Conservation (phyloP, 1,284 basidiomycete species). For the Apiotrichum domesticum region DNA sequence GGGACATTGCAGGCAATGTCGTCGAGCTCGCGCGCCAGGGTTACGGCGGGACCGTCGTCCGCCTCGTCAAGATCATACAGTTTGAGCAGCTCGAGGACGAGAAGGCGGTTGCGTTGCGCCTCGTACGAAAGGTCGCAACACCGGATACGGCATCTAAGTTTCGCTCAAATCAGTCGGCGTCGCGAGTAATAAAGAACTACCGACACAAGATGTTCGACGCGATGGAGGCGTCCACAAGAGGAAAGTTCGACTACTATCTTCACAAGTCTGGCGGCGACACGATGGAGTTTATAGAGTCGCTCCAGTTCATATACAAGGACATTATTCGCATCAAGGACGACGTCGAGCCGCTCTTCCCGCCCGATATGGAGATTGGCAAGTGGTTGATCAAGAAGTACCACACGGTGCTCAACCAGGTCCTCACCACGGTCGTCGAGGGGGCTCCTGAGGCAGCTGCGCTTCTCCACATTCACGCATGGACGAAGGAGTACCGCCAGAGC, state of each 20-base stretch:
- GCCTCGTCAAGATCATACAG: slow-evolving; percentile 88
- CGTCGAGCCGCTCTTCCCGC: slow-evolving; percentile 85
- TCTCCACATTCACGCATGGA: slow-evolving; percentile 81
- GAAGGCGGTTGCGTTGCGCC: slow-evolving; percentile 85
- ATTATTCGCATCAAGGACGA: slow-evolving; percentile 82
- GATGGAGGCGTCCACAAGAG: slow-evolving; percentile 70
- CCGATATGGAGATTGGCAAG: slow-evolving; percentile 78
- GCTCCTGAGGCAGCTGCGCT: slow-evolving; percentile 82
- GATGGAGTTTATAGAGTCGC: slow-evolving; percentile 65
- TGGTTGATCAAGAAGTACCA: slow-evolving; percentile 88
- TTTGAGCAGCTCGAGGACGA: slow-evolving; percentile 90
- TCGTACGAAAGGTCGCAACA: slow-evolving; percentile 87
- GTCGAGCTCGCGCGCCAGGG: slow-evolving; percentile 75
- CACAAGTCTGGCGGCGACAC: slow-evolving; percentile 60
- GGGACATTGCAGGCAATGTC: slow-evolving; percentile 69
- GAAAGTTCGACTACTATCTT: slow-evolving; percentile 66
- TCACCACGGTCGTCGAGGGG: slow-evolving; percentile 65
- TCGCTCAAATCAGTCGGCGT: slow-evolving; percentile 85
- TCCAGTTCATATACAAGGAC: slow-evolving; percentile 91
- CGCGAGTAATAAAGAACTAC: slow-evolving; percentile 92
- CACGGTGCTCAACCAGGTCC: slow-evolving; percentile 70
- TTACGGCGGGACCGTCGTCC: slow-evolving; percentile 76
- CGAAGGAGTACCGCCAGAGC: slow-evolving; percentile 89
- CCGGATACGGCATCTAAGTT: slow-evolving; percentile 83
- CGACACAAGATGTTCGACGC: slow-evolving; percentile 80